phyloP scores from a whole-genome alignment of 768 basidiomycete species.

The Rhodotorula graminis region DNA sequence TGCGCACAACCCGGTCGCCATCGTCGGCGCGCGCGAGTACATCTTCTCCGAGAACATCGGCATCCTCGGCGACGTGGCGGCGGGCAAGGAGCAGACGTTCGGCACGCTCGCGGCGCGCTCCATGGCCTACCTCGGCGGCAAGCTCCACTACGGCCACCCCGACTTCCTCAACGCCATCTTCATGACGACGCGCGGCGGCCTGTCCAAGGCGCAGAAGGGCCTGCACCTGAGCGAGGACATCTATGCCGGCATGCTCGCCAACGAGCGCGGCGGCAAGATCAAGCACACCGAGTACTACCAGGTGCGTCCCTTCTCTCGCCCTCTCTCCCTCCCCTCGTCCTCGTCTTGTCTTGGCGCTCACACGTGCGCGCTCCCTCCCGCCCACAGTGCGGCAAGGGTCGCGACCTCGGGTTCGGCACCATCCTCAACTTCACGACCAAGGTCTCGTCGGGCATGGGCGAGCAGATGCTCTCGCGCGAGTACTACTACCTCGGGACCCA shows the following conservation, averaged over 20 bases:
- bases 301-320: conserved; percentile 20
- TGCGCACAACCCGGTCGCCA: conserved; percentile 87
- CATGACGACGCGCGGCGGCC: conserved; percentile 97
- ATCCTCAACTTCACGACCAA: conserved; percentile 99
- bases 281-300: conserved; percentile 99
- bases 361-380: neutral
- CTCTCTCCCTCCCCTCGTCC: too few relatives aligned
- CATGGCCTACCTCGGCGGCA: conserved; percentile 95
- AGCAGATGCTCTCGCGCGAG: conserved; percentile 97
- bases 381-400: conserved; percentile 85
- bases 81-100: conserved; percentile 99
- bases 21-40: conserved; percentile 97
- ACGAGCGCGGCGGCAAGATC: conserved; percentile 92
- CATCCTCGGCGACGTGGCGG: conserved; percentile 95
- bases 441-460: conserved; percentile 99
- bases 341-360: too few relatives aligned
- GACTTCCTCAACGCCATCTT: conserved; percentile 97
- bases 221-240: conserved; percentile 99
- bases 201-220: conserved; percentile 98
- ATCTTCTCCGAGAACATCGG: conserved; percentile 99
- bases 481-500: conserved; percentile 99
- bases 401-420: conserved; percentile 97
- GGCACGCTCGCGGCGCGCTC: conserved; percentile 94
- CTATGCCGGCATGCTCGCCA: conserved; percentile 97
- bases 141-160: conserved; percentile 97